Evolutionary conservation across 176 grass and related monocot species (phyloP).

Genomic region (Carex pumila): DNA sequence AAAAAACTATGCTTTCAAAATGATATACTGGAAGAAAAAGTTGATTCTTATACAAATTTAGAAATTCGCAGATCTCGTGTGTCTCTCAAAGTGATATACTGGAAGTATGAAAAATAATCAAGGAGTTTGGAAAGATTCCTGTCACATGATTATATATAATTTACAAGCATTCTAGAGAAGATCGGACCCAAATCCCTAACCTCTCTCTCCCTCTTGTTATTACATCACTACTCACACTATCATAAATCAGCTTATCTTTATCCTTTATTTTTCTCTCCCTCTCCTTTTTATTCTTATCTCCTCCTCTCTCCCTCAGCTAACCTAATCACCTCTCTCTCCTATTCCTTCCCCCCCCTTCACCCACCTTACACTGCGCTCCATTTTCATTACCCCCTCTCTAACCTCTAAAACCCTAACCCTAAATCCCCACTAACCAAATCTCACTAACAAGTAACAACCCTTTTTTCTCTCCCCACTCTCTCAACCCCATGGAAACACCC

Average conservation of each 20-base stretch:
- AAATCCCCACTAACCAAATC: conserved; percentile 16
- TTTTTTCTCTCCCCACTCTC: background rate
- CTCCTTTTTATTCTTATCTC: conserved; percentile 7
- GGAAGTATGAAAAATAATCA: background rate
- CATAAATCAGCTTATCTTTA: conserved; percentile 25
- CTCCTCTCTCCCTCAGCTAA: background rate
- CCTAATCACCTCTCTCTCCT: conserved; percentile 7
- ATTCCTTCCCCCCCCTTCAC: background rate
- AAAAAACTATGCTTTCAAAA: no score
- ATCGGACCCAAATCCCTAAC: conserved; percentile 11
- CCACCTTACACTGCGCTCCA: background rate
- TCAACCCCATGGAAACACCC: conserved; percentile 22
- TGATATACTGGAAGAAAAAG: background rate
- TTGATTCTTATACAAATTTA: background rate
- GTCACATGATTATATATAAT: background rate
- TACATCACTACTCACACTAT: conserved; percentile 22
- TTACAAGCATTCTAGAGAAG: conserved; percentile 1
- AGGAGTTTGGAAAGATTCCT: background rate
- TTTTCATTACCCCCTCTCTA: background rate
- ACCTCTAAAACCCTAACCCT: conserved; percentile 33
- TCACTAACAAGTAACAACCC: conserved; percentile 3
- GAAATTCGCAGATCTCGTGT: background rate
- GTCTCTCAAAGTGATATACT: background rate
- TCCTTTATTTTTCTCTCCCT: conserved; percentile 23
- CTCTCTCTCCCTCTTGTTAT: conserved; percentile 3